Base-by-base conservation (phyloP, 345 rosid genomes). In the Boechera stricta region DNA sequence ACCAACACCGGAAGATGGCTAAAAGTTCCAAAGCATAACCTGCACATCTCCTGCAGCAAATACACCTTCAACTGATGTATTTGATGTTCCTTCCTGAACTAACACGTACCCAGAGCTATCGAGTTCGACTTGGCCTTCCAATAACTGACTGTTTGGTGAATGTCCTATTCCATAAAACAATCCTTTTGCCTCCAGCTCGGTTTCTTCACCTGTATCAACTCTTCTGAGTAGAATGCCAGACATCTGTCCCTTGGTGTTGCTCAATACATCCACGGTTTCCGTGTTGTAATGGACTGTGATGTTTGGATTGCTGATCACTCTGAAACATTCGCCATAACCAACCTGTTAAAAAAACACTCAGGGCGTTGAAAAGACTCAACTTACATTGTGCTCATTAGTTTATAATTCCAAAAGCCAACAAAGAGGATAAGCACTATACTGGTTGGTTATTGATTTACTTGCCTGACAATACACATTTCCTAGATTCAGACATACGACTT, bases 281-380 rank as follows among this genome's bases (percentile, higher is more conserved):
- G 92, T 88, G 82, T 89, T 90, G 92, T 86, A 94, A 86, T 94
- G 98, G 85, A 94, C 85, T 15, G 93, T 89, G 85, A 94, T 81
- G 80, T 94, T 94, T 71, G 94, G 96, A 85, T 86, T 94, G 91
- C 90, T 92, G 91, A 83, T 68, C 91, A 94, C 98, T 94, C 98
- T 94, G 98, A 87, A 94, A 92, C 98, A 94, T 94, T 89, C 93
- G 98, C 80, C 97, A 92, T 94, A 92, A 94, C 89, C 87, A 94
- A 92, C 98, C 97, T 94, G 98, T 94, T 92, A 92, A 90, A 87
- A 83, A 94, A 92, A 94, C 91, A 94, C 90, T 83, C 90, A 94
- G 94, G 98, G 86, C 86, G 98, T 94, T 94, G 98, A 92, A 89
- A 94, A 79, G 70, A 86, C 97, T 90, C 89, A 84, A 92, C 87